Base-by-base conservation (phyloP, 2,329 filamentous ascomycete species). In the Corynespora cassiicola region DNA sequence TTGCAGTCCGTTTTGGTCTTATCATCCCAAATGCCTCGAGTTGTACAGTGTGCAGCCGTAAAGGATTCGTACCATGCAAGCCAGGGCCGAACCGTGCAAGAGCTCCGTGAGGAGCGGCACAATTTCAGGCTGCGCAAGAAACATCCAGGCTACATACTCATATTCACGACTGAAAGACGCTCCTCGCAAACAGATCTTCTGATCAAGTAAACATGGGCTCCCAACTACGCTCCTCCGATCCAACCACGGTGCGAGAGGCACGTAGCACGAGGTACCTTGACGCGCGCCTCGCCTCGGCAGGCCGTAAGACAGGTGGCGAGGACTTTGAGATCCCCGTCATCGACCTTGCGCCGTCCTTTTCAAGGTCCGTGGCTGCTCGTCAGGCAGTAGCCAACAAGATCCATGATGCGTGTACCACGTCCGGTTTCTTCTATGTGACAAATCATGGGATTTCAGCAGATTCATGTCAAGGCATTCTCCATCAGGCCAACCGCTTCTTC, bases 361-460 rank as follows among this genome's bases (percentile, higher is more conserved):
- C 66, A 1, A 18, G 47, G 3, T 54, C 51, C 7, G 38, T 65
- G 6, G 40, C 54, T 8, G 61, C 64, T 15, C 59, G 69, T 6
- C 60, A 64, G 42, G 50, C 55, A 12, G 54, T 75, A 2, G 72
- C 73, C 2, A 37, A 46, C 3, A 56, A 72, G 23, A 72, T 73
- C 17, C 63, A 56, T 6, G 45, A 57, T 15, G 68, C 70, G 1
- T 72, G 71, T 40, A 65, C 56, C 6, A 66, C 51, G n/a, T 66
- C 61, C 4, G 69, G 70, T 6, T 73, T 73, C 50, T 72, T 73
- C 47, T 70, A 70, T 47, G 65, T 73, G 28, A 67, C 59, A 8
- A 63, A 64, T 11, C 71, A 73, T 34, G 54, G 60, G 7, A 49
- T 73, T 5, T 39, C 68, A 2, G 33, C 50, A 6, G 12, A 42